Conservation (phyloP, 768 basidiomycete species). For the Suillus placidus region DNA sequence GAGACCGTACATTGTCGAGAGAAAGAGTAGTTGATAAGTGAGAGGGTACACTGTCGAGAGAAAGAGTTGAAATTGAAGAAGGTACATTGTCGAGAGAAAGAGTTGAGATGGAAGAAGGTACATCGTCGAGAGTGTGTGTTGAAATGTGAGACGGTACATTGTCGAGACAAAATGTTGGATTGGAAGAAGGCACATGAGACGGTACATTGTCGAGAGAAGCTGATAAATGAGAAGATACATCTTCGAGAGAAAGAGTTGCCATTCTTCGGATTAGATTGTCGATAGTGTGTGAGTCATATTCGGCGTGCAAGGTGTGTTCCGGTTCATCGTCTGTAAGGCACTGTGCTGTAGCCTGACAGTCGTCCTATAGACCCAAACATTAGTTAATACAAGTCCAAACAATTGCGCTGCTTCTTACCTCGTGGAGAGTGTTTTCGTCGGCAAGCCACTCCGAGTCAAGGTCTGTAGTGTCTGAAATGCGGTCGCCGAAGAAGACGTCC, state of each 20-base stretch:
- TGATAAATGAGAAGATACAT: background rate
- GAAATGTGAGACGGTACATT: background rate
- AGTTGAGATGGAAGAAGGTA: background rate
- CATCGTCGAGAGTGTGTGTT: background rate
- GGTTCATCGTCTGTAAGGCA: background rate
- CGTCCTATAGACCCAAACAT: background rate
- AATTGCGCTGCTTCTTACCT: background rate
- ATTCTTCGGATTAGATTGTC: background rate
- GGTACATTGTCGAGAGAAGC: background rate
- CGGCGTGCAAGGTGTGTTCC: background rate
- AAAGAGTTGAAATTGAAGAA: too few relatives aligned
- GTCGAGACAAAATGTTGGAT: background rate
- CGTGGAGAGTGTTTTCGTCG: background rate
- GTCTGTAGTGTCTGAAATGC: background rate
- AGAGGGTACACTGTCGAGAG: background rate
- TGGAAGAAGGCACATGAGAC: background rate
- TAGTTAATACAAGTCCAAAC: background rate
- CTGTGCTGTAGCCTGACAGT: background rate
- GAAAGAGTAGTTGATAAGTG: background rate
- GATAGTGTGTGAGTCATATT: background rate
- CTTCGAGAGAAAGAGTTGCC: background rate
- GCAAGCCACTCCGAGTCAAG: background rate
- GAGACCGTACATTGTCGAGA: background rate
- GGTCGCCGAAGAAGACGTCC: background rate
- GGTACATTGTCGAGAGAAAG: background rate